Base-by-base conservation (phyloP, 2,329 filamentous ascomycete species). In the Pseudogymnoascus sp. region DNA sequence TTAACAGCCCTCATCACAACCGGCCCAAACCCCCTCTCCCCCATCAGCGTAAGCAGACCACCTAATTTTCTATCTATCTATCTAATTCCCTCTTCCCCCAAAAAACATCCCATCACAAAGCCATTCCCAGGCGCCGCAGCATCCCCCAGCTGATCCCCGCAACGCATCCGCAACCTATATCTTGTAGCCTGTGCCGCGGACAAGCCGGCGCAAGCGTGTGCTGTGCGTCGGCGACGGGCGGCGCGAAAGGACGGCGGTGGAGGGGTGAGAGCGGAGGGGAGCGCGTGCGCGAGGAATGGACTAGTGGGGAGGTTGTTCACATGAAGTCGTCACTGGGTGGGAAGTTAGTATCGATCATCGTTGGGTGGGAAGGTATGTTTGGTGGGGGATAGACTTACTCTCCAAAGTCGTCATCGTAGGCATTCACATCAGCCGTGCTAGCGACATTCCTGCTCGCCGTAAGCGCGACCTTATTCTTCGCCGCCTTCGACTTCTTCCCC, bases 401-500 rank as follows among this genome's bases (percentile, higher is more conserved):
- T 78, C 90, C 93, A 73, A 91, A 91, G 66, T 91, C 90, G 63
- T 92, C 89, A 31, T 91, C 90, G 73, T 98, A 96, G 60, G 85
- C 80, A 64, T 83, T 85, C n/a, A 85, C 86, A 76, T 98, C 93
- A 14, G 86, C 82, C 61, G 79, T 78, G 68, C 82, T 82, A 71
- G 81, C 77, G 71, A 75, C 71, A 76, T 78, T 82, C 75, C 79
- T 82, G 78, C 73, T 79, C 65, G 90, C 86, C 63, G 90, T 89
- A 61, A 98, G 81, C 6, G 86, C 88, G 16, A 90, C 86, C 86
- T 99, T 99, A 41, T 90, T 96, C 86, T 98, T 98, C 67, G 91
- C 90, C 4, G 93, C 93, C 85, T 98, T 98, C 71, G 83, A 87
- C 86, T 98, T 99, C 90, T 98, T 99, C 73, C 89, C 90, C 63